Evolutionary conservation across 2,329 filamentous ascomycete species (phyloP), one percentile per base, ranked within the genome.

Genomic region (Botrytis medusae): DNA sequence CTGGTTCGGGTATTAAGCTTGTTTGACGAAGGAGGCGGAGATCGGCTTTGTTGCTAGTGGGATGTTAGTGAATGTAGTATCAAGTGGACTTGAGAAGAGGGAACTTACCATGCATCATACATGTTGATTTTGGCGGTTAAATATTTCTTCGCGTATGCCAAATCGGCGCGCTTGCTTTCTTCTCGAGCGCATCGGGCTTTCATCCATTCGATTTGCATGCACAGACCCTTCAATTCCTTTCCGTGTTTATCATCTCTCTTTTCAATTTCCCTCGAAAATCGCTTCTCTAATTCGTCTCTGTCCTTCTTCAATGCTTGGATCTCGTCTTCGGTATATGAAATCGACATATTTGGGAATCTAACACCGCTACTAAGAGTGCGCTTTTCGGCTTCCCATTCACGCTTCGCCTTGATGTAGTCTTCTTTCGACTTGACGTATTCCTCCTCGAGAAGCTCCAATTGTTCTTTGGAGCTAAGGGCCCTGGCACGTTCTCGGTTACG

Each of bases 201-300:
- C 81, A 98, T 89, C 90, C 93, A 98, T 79, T 94, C 89, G 81
- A 98, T 95, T 83, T 98, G 95, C 84, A 96, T 92, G 71, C 90
- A 89, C 80, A 98, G 87, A 29, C 95, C 95, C 77, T 91, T 89
- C 71, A 98, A 85, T 83, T 97, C 93, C 82, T 90, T 91, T 78
- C 87, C 85, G 81, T 96, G 93, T 62, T 88, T 86, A 76, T 89
- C 89, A 78, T 94, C 90, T 71, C 75, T 79, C 72, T 80, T 80
- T 57, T 81, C 80, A 29, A 80, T 76, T 67, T 81, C 77, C 71
- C 80, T 78, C 34, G 18, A 57, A n/a, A 69, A 57, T 61, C 88
- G 85, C 77, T 89, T 89, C 79, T 94, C 90, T 69, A 74, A 79
- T 73, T 80, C 80, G 51, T 81, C 80, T 37, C 80, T 76, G 61